Conservation (phyloP, 2,329 filamentous ascomycete species). For the Helicocarpus griseus region DNA sequence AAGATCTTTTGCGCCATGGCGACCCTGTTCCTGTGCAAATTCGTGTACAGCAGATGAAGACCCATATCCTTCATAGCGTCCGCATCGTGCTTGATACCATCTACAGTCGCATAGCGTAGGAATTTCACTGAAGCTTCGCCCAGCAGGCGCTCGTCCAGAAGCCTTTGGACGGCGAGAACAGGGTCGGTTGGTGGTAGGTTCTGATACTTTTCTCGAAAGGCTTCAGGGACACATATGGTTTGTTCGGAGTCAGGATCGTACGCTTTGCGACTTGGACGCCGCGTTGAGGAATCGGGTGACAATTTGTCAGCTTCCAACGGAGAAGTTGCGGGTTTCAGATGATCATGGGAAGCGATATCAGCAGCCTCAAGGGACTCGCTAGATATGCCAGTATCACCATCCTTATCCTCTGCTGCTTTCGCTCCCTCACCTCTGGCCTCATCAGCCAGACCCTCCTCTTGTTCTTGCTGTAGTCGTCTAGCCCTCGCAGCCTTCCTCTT, state of each 20-base stretch:
- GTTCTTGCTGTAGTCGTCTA: no score
- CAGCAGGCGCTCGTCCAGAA: not conserved
- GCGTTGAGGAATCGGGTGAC: not conserved
- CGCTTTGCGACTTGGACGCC: not conserved
- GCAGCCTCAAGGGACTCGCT: not conserved
- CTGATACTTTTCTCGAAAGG: not conserved
- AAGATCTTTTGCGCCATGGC: constrained; percentile 31
- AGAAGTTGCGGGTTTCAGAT: not conserved
- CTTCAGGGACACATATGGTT: not conserved
- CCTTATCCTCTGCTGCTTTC: not conserved
- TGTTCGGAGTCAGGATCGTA: not conserved
- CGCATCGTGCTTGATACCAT: not conserved
- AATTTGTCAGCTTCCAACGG: no score
- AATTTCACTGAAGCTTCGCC: not conserved
- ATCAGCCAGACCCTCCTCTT: constrained; percentile 5
- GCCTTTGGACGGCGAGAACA: not conserved
- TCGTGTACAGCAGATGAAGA: constrained; percentile 24
- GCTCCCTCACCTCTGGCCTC: constrained; percentile 1
- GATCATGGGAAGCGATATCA: not conserved
- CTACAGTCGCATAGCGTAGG: not conserved
- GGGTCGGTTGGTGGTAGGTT: not conserved
- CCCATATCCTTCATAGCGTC: constrained; percentile 14
- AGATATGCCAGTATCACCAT: not conserved
- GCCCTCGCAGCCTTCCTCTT: constrained; percentile 16
- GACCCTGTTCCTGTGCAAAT: constrained; percentile 28